Evolutionary conservation across 805 yeast genomes (phyloP).

Genomic region (Scheffersomyces coipomensis): DNA sequence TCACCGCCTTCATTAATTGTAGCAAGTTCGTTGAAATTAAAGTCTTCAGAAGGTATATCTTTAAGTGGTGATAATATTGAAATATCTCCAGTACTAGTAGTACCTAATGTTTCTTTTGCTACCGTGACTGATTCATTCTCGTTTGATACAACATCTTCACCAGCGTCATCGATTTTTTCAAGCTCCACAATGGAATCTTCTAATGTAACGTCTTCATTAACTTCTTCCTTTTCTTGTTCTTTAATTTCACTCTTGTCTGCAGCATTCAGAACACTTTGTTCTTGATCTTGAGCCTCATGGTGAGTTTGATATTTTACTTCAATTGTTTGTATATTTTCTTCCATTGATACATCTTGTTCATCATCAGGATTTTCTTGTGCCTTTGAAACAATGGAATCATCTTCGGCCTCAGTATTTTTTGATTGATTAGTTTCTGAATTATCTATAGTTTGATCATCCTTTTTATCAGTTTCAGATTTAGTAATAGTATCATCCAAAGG

Average conservation of each 20-base stretch:
- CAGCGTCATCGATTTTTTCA: background rate
- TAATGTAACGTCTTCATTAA: background rate
- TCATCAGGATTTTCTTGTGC: background rate
- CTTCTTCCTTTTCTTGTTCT: slow-evolving; percentile 3
- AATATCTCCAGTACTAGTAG: background rate
- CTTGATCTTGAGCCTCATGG: background rate
- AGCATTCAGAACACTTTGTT: background rate
- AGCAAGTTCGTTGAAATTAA: slow-evolving; percentile 2
- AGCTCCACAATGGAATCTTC: background rate
- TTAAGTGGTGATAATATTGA: slow-evolving; percentile 5
- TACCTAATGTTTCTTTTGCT: background rate
- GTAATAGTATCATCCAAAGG: background rate
- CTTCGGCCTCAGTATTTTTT: background rate
- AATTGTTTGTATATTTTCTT: background rate
- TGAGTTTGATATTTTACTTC: too few species aligned
- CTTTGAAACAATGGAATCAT: too few species aligned
- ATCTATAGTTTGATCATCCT: slow-evolving; percentile 1
- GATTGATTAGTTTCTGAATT: too few species aligned
- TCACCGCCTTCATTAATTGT: background rate
- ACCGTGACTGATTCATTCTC: background rate
- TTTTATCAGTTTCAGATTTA: background rate
- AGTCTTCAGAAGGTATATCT: background rate
- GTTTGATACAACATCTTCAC: background rate
- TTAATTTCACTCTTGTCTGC: background rate
- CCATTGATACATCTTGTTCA: background rate